phyloP scores from a whole-genome alignment of 805 yeast species.

The Wickerhamiella azymoides region DNA sequence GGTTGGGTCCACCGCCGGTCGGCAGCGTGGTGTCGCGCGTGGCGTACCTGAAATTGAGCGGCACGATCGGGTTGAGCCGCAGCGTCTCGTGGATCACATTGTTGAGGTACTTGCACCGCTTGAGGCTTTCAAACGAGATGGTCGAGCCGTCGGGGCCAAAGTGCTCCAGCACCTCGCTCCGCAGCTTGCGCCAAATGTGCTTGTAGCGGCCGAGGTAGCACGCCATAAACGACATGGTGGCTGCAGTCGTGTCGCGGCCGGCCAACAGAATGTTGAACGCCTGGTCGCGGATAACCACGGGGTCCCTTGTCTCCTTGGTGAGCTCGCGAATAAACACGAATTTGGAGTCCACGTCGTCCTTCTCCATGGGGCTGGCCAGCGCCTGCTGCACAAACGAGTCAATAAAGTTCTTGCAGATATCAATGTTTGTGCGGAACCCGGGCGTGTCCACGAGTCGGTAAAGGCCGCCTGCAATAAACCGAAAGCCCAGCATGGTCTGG shows the following conservation, averaged over 20 bases:
- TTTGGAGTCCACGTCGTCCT: slow-evolving; percentile 24
- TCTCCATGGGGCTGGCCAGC: slow-evolving; percentile 23
- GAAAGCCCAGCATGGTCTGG: slow-evolving; percentile 15
- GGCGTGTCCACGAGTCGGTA: slow-evolving; percentile 18
- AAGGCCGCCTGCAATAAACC: slow-evolving; percentile 16
- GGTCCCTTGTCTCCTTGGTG: slow-evolving; percentile 36
- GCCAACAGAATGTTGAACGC: slow-evolving; percentile 38
- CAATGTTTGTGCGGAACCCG: slow-evolving; percentile 26
- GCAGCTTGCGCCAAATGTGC: slow-evolving; percentile 24
- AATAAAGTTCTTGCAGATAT: slow-evolving; percentile 27
- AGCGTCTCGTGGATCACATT: slow-evolving; percentile 36
- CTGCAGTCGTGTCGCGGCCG: slow-evolving; percentile 45
- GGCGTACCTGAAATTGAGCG: slow-evolving; percentile 35
- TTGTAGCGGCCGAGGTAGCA: slow-evolving; percentile 33
- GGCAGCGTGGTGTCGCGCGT: slow-evolving; percentile 36
- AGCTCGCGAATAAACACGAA: slow-evolving; percentile 37
- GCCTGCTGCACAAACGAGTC: slow-evolving; percentile 31
- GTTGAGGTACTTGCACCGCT: slow-evolving; percentile 35
- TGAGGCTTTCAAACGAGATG: slow-evolving; percentile 35
- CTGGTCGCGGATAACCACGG: slow-evolving; percentile 36
- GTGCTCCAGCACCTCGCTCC: slow-evolving; percentile 27
- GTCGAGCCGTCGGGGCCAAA: slow-evolving; percentile 22
- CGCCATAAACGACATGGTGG: slow-evolving; percentile 33
- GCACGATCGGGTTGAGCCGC: slow-evolving; percentile 40
- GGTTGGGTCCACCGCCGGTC: slow-evolving; percentile 36